These are phyloP conservation scores for Leucosporidium scottii DNA, from an alignment of 768 basidiomycete species.

Conservation along the genomic window DNA sequence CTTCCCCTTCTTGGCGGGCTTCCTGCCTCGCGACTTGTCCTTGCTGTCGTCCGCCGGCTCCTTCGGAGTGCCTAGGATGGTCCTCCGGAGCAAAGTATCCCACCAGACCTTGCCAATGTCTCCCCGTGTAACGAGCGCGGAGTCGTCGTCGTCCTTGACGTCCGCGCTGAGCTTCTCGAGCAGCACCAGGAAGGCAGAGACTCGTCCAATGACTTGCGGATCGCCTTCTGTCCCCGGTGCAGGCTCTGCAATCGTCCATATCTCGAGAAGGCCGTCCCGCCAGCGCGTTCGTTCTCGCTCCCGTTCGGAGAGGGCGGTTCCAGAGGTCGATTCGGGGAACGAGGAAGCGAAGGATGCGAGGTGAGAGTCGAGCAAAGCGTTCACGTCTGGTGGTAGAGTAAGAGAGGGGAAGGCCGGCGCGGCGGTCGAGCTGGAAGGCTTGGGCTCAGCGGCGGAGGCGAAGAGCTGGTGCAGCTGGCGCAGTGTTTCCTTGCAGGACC, in stretches of 20 bases:
- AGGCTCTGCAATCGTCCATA: constrained; percentile 23
- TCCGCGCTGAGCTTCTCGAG: constrained; percentile 24
- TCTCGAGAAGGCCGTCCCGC: constrained; percentile 25
- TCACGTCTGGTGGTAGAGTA: constrained; percentile 6
- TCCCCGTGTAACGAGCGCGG: constrained; percentile 15
- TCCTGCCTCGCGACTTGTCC: constrained; percentile 1
- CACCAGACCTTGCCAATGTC: constrained; percentile 30
- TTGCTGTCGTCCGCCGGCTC: neutral
- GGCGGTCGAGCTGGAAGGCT: neutral
- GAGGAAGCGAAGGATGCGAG: constrained; percentile 15
- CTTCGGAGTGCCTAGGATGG: constrained; percentile 25
- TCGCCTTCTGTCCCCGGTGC: constrained; percentile 27
- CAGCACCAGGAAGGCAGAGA: constrained; percentile 25
- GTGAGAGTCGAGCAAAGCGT: constrained; percentile 8
- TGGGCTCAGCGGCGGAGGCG: neutral
- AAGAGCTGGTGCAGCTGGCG: constrained; percentile 14
- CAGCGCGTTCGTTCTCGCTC: constrained; percentile 22
- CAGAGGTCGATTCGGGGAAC: neutral
- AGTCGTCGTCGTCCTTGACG: constrained; percentile 28
- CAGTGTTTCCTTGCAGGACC: constrained; percentile 22
- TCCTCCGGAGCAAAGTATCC: constrained; percentile 15
- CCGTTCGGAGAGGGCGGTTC: neutral
- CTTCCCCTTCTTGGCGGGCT: constrained; percentile 12
- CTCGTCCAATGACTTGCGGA: constrained; percentile 9
- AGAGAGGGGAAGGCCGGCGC: constrained; percentile 16